phyloP scores from a whole-genome alignment of 1,139 yeast genomes.

The Kurtzmaniella natalensis region DNA sequence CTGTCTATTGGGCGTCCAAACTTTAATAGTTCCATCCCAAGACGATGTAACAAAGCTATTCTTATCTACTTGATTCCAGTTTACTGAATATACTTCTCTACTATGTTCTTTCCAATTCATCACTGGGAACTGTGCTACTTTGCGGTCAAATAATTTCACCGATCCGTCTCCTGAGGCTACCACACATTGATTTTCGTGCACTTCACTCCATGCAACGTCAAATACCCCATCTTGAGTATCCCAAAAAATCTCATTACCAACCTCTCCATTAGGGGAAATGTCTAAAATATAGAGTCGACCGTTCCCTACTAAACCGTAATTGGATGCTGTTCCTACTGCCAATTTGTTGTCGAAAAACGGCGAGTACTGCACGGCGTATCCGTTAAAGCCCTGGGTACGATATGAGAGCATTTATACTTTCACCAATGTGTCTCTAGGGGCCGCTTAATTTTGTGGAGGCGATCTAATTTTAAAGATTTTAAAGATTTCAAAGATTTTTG shows the following conservation, averaged over 20 bases:
- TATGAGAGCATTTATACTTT: slow-evolving; percentile 73
- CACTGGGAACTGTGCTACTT: slow-evolving; percentile 66
- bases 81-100: slow-evolving; percentile 81
- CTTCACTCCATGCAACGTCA: slow-evolving; percentile 86
- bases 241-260: slow-evolving; percentile 55
- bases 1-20: slow-evolving; percentile 62
- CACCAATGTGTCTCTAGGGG: no score
- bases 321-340: slow-evolving; percentile 88
- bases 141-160: slow-evolving; percentile 72
- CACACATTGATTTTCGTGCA: slow-evolving; percentile 79
- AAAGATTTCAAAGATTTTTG: no score
- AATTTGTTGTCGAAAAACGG: slow-evolving; percentile 87
- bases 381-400: slow-evolving; percentile 79
- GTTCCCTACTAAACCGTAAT: slow-evolving; percentile 92
- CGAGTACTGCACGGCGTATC: slow-evolving; percentile 84
- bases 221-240: slow-evolving; percentile 93
- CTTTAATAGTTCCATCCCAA: slow-evolving; percentile 88
- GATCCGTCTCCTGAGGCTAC: slow-evolving; percentile 91
- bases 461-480: no score
- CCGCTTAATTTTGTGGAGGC: no score
- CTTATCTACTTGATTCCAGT: slow-evolving; percentile 85
- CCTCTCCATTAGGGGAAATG: slow-evolving; percentile 61
- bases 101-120: slow-evolving; percentile 75
- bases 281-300: slow-evolving; percentile 73
- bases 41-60: slow-evolving; percentile 68